Evolutionary conservation across 2,329 filamentous ascomycete genomes (phyloP).

Genomic region (Helotiales sp.): DNA sequence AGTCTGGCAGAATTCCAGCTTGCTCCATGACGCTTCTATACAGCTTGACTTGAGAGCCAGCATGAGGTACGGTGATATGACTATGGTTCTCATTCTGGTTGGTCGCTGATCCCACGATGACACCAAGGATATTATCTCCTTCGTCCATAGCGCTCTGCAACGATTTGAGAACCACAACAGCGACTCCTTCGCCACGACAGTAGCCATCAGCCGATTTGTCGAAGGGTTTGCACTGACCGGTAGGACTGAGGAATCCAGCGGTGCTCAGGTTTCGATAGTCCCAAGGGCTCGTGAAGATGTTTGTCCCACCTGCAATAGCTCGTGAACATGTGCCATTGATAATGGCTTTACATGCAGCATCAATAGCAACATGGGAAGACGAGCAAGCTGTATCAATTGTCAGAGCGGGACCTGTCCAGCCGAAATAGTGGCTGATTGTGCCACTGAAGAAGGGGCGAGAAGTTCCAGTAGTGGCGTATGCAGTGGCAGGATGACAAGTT

Average conservation of each 20-base stretch:
- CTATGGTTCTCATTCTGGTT: conserved; percentile 50
- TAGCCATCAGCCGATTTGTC: conserved; percentile 23
- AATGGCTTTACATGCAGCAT: conserved; percentile 36
- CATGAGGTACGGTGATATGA: conserved; percentile 55
- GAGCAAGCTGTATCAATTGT: conserved; percentile 43
- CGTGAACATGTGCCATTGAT: conserved; percentile 19
- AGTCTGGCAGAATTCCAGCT: conserved; percentile 43
- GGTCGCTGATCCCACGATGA: conserved; percentile 45
- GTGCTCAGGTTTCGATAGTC: conserved; percentile 41
- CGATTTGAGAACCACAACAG: conserved; percentile 57
- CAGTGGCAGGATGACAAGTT: conserved; percentile 17
- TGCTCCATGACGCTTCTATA: conserved; percentile 45
- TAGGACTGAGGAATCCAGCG: conserved; percentile 32
- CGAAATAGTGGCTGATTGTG: conserved; percentile 31
- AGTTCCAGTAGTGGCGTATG: conserved; percentile 21
- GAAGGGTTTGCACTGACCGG: conserved; percentile 41
- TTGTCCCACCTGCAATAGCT: conserved; percentile 45
- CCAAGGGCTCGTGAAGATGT: conserved; percentile 36
- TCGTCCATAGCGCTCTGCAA: conserved; percentile 56
- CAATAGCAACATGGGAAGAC: conserved; percentile 30
- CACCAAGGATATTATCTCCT: conserved; percentile 55
- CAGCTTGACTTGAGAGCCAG: conserved; percentile 42
- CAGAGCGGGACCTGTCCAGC: conserved; percentile 38
- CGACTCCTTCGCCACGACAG: conserved; percentile 51
- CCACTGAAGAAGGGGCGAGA: conserved; percentile 22